Base-by-base conservation (phyloP, 2,329 filamentous ascomycete genomes). In the Ascochyta fabae region DNA sequence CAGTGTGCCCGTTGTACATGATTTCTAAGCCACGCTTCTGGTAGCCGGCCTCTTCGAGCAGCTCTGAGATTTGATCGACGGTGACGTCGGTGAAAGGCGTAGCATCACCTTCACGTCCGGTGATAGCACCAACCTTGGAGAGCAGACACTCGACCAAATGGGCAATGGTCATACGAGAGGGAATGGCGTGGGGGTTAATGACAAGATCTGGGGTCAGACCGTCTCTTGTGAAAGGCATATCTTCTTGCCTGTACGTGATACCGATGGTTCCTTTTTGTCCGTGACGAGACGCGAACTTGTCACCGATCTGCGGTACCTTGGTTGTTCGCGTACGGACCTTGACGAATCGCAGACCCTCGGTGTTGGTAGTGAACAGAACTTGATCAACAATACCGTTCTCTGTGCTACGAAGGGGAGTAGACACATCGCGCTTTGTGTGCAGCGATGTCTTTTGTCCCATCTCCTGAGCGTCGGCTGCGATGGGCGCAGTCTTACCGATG, bases 161-260 rank as follows among this genome's bases (percentile, higher is more conserved):
- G 69, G 95, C 95, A 87, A 99, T 99, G 3, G 96, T 99, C 95
- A 99, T 99, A 86, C 95, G 95, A 51, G 95, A 99, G 0, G 95
- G 95, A 85, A 99, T 99, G 73, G 95, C 96, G 84, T 99, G 95
- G 1, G 95, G 95, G 78, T 99, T 99, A 83, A 99, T 98, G 77
- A 99, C 97, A 61, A 99, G 84, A 77, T 99, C 96, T 0, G 96
- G 95, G 0, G 89, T 90, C 48, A 99, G 85, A 68, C 96, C 95
- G 74, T 98, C 92, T 34, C 87, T 83, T 3, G 92, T 95, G 77
- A 99, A 99, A 0, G 96, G 96, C 96, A 99, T 99, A 72, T 99
- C 96, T 77, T 99, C 95, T 68, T 96, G 91, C 45, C 94, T 88
- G 78, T 96, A 99, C 1, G 95, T 98, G 64, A 99, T 94, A 86